Base-by-base conservation (phyloP, 345 rosid genomes). In the rapeseed (Brassica napus) region DNA sequence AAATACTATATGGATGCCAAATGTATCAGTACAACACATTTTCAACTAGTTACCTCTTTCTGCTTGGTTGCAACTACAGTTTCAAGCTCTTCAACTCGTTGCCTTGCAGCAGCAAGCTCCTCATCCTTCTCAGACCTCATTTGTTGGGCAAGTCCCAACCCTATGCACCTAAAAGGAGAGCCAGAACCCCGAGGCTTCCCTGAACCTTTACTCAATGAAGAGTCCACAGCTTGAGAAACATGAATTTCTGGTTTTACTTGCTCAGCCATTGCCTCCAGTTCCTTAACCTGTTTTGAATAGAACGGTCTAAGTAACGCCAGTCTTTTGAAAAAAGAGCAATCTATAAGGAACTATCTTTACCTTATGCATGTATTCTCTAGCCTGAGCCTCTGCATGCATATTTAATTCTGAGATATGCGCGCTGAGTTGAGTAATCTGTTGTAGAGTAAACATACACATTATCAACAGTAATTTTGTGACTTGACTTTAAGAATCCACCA, bases 161-260 rank as follows among this genome's bases (percentile, higher is more conserved):
- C 98, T 68, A 95, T 95, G 88, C 98, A 95, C 81, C 92, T 93
- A 79, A 95, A 95, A 79, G 99, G 98, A 76, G 99, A 91, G 74
- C 98, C 91, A 55, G 98, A 93, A 78, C 96, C 97, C 69, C 94
- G 87, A 47, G 90, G 71, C 80, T 83, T 91, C 44, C 83, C 82
- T 9, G 83, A 77, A 77, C 80, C 89, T 87, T 91, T 95, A 82
- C 78, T 86, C 60, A 84, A 79, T 54, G 97, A 83, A 75, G 88
- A 82, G 76, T 85, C 89, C 42, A 82, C 10, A 42, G 69, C 78
- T 62, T 86, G 88, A 78, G 73, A 80, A 78, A 79, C 77, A 44
- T 85, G 83, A 76, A 80, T 81, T 75, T 95, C 97, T 75, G 97
- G 89, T 81, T 87, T 93, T 37, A 87, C 94, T 87, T 89, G 93